phyloP scores from a whole-genome alignment of 805 yeast species.

The Starmerella khaoyaiensis region DNA sequence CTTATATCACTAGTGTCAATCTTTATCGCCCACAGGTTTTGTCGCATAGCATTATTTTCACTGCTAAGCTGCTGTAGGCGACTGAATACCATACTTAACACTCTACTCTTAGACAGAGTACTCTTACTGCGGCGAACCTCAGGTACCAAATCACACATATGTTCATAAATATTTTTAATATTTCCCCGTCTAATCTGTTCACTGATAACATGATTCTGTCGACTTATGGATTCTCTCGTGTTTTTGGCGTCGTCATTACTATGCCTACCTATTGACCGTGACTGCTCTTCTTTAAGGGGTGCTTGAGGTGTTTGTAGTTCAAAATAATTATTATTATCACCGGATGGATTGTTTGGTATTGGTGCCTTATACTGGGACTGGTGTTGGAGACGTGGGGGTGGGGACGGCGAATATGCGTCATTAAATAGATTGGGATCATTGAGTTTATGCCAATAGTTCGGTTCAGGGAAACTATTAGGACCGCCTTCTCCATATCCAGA shows the following conservation, averaged over 20 bases:
- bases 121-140: conserved; percentile 10
- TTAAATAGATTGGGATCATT: too few species aligned
- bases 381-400: too few species aligned
- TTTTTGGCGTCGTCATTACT: neutral
- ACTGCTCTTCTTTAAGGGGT: neutral
- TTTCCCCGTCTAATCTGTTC: conserved; percentile 32
- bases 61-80: conserved; percentile 20
- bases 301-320: neutral
- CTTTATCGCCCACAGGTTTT: conserved; percentile 16
- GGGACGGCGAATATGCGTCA: too few species aligned
- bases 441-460: too few species aligned
- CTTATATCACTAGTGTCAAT: conserved; percentile 15
- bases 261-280: neutral
- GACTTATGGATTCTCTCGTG: neutral
- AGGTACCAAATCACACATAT: conserved; percentile 30
- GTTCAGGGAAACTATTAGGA: too few species aligned
- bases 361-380: too few species aligned
- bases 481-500: too few species aligned
- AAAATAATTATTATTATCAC: too few species aligned
- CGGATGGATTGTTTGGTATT: too few species aligned
- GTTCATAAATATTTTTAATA: conserved; percentile 30
- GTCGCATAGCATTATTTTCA: conserved; percentile 23
- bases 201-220: conserved; percentile 30
- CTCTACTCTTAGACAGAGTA: conserved; percentile 22
- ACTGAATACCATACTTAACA: conserved; percentile 23